phyloP scores from a whole-genome alignment of 306 rosid genomes.

The Quercus aquifolioides region DNA sequence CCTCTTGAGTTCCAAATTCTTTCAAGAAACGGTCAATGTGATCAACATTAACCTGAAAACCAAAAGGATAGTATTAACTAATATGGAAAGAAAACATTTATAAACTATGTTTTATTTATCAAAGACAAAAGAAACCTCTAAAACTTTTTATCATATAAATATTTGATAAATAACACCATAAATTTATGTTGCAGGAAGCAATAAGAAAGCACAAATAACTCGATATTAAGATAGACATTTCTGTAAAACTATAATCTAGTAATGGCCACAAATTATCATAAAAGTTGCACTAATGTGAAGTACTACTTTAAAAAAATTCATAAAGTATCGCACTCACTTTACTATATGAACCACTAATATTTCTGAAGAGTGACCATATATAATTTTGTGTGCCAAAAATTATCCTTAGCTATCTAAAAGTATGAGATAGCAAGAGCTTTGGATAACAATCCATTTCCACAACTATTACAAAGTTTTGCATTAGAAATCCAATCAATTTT shows the following conservation, averaged over 20 bases:
- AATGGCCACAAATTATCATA: neutral
- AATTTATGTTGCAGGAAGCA: neutral
- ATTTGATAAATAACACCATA: neutral
- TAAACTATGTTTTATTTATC: neutral
- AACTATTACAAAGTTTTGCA: too few species aligned
- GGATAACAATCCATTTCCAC: too few species aligned
- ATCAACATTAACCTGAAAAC: conserved; percentile 66
- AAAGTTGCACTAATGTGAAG: neutral
- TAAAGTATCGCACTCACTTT: too few species aligned
- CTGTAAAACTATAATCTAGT: neutral
- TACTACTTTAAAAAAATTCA: neutral
- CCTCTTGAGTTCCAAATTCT: conserved; percentile 68
- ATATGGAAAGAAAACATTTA: neutral
- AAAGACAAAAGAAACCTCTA: neutral
- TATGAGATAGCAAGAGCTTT: too few species aligned
- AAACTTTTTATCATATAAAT: neutral
- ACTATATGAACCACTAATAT: too few species aligned
- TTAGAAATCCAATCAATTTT: too few species aligned
- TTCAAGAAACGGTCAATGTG: conserved; percentile 66
- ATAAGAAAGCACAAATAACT: neutral
- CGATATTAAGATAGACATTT: neutral
- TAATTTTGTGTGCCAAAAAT: too few species aligned
- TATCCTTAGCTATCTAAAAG: too few species aligned
- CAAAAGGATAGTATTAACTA: conserved; percentile 4
- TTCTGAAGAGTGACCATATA: too few species aligned